phyloP scores from a whole-genome alignment of 208 protist species.

The Trypanosoma melophagium region DNA sequence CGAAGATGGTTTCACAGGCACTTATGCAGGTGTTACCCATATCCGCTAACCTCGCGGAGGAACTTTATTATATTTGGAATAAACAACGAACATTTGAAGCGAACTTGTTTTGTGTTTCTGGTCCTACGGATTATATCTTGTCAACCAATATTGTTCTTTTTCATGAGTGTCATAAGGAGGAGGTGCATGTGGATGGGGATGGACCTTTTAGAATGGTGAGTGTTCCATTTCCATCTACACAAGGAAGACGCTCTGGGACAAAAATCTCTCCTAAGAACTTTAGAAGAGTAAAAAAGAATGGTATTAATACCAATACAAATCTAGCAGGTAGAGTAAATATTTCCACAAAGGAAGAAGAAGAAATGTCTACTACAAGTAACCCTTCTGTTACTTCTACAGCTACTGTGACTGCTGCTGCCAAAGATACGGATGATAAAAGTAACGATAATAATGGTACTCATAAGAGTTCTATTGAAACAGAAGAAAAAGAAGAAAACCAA shows the following conservation, averaged over 20 bases:
- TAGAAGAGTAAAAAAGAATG: slow-evolving; percentile 12
- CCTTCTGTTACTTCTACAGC: no score
- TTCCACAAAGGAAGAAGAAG: no score
- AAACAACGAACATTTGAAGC: slow-evolving; percentile 47
- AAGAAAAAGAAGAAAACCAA: slow-evolving; percentile 13
- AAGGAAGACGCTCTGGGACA: no score
- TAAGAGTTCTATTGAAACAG: no score
- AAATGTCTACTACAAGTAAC: no score
- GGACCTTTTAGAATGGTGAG: slow-evolving; percentile 6
- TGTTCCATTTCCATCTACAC: neutral
- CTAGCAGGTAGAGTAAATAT: no score
- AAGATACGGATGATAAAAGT: neutral
- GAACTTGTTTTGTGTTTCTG: slow-evolving; percentile 64
- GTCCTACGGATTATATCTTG: slow-evolving; percentile 61
- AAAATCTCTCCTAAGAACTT: no score
- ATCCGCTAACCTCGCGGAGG: slow-evolving; percentile 51
- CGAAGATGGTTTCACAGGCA: slow-evolving; percentile 19
- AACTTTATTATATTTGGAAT: slow-evolving; percentile 64
- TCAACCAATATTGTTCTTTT: slow-evolving; percentile 53
- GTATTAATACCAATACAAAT: no score
- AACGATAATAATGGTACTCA: neutral
- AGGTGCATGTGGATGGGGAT: slow-evolving; percentile 24
- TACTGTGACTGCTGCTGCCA: no score
- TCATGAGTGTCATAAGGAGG: slow-evolving; percentile 38
- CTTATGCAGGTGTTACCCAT: slow-evolving; percentile 48